A percentile compares a stretch with the other conserved stretches of the same genome.
Conservation (phyloP, 2,329 filamentous ascomycete genomes). For the Trichoderma sp. region DNA sequence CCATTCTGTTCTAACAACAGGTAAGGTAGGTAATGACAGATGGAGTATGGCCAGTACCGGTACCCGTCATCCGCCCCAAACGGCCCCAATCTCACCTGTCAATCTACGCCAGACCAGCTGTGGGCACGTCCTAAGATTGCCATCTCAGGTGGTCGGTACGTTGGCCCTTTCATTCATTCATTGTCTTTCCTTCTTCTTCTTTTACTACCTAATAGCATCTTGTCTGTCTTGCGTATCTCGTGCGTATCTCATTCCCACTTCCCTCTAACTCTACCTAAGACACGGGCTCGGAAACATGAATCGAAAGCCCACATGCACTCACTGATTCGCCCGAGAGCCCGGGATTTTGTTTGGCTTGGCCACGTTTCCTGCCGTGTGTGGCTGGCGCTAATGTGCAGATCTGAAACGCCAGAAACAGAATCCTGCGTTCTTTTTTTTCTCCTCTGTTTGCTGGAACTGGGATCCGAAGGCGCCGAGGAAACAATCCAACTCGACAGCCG, state of each 20-base stretch:
- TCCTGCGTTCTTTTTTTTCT: no score
- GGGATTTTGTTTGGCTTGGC: slow-evolving; percentile 2
- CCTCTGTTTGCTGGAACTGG: neutral
- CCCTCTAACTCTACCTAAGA: neutral
- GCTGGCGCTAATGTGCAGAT: slow-evolving; percentile 25
- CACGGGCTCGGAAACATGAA: slow-evolving; percentile 7
- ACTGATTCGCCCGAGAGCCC: neutral
- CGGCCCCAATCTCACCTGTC: neutral
- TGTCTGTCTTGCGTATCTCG: no score
- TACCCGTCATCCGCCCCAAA: neutral
- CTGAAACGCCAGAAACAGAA: slow-evolving; percentile 15
- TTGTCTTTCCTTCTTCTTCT: no score
- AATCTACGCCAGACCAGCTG: slow-evolving; percentile 13
- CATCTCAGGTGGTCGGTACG: slow-evolving; percentile 3
- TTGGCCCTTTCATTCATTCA: neutral
- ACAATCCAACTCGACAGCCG: neutral
- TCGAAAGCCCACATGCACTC: neutral
- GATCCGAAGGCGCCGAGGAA: slow-evolving; percentile 10
- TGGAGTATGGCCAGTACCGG: no score
- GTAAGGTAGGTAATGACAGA: no score
- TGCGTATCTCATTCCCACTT: neutral
- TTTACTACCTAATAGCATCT: no score
- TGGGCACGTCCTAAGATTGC: neutral
- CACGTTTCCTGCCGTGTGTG: slow-evolving; percentile 17
- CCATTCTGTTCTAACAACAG: no score